Evolutionary conservation across 164 flowering plant genomes (phyloP), one percentile per base, ranked within the genome.

Genomic region (Chimonanthus salicifolius): DNA sequence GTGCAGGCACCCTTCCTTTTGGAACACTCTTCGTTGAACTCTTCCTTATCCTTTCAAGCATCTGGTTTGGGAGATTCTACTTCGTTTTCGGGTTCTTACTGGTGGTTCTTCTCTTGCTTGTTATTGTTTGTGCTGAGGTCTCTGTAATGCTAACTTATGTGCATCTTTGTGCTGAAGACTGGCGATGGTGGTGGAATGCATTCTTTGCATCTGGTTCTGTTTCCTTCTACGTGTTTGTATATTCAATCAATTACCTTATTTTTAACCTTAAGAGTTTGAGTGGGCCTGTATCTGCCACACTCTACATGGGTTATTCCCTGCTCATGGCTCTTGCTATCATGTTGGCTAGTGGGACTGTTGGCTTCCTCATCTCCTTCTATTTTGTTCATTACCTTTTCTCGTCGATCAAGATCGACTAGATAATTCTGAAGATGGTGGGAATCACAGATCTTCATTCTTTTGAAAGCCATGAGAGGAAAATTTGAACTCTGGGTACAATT

Each of bases 331-430:
- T 86, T 3, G 92, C 93, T n/a, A 81, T 90, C 33, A 89, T 90
- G 95, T 80, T 90, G 7, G 87, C 91, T 0, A 90, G 91, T 0
- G 95, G 91, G 9, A 83, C 95, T 1, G 87, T 88, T 68, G 95
- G 95, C 21, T 89, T 90, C 87, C 88, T 90, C 50, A 84, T 89
- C 6, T 88, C 94, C 1, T 88, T 90, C 84, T 87, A 91, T 92
- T 90, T 90, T 62, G 90, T 90, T 74, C 94, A 90, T 72, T 86
- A 85, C 83, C 74, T 90, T 77, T 90, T 90, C 82, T 90, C 95
- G 47, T 88, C 92, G 0, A 91, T 90, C 67, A 90, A 90, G 83
- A 86, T 90, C 71, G 92, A 90, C 62, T 90, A 33, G 33, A 33
- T 33, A 33, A 33, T 33, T 33, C 33, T 33, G 33, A 33, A 33